Evolutionary conservation across 2,329 filamentous ascomycete species (phyloP).

Genomic region (Trichoderma asperellum): DNA sequence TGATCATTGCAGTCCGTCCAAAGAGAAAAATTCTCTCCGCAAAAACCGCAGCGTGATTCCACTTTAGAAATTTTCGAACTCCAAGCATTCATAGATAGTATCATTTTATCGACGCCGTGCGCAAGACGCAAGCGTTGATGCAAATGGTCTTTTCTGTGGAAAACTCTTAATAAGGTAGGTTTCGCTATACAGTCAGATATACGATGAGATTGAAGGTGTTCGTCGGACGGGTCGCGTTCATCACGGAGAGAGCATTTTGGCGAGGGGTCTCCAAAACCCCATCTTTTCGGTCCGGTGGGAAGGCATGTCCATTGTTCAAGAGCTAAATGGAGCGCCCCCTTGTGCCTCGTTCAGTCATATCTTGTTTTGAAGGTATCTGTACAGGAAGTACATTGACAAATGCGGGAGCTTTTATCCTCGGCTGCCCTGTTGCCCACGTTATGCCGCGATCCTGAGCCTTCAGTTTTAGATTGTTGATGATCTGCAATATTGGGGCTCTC

Average conservation of each 20-base stretch:
- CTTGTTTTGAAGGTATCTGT: background rate
- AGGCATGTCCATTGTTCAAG: background rate
- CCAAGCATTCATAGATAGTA: background rate
- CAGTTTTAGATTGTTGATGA: background rate
- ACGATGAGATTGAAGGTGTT: background rate
- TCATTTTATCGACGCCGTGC: background rate
- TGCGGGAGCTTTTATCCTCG: background rate
- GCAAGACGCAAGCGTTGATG: background rate
- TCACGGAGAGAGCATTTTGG: background rate
- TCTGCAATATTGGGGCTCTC: background rate
- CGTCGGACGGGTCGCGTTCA: background rate
- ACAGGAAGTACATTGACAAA: background rate
- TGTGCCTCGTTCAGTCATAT: background rate
- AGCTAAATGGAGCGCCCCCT: background rate
- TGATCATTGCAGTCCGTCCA: background rate
- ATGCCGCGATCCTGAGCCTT: background rate
- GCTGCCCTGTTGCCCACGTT: background rate
- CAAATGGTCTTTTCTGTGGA: background rate
- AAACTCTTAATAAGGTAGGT: background rate
- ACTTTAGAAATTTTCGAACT: background rate
- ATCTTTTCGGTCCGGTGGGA: background rate
- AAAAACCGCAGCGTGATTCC: background rate
- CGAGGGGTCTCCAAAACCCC: background rate
- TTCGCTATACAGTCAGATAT: background rate
- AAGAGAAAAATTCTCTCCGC: background rate